Conservation (phyloP, 1,284 basidiomycete species). For the Pseudozyma pruni region DNA sequence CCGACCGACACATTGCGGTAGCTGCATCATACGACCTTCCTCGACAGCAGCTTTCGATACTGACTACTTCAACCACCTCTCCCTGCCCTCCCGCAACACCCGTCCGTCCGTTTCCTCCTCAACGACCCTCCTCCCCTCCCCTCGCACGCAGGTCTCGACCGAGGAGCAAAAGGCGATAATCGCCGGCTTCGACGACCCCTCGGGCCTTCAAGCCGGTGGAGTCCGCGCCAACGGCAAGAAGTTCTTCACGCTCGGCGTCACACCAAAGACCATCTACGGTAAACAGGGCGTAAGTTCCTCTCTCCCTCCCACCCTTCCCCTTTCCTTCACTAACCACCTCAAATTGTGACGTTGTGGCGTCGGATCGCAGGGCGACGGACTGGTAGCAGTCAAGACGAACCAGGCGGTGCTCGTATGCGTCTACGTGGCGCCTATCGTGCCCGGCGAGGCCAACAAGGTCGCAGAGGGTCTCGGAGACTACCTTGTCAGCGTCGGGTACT, state of each 20-base stretch:
- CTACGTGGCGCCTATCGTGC: conserved; percentile 76
- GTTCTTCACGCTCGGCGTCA: conserved; percentile 79
- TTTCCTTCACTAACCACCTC: not conserved
- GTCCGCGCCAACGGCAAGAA: conserved; percentile 80
- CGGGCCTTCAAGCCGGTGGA: conserved; percentile 72
- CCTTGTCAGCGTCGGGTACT: conserved; percentile 63
- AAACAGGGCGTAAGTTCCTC: conserved; percentile 79
- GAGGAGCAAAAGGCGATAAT: conserved; percentile 81
- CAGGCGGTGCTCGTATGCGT: conserved; percentile 86
- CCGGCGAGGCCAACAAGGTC: conserved; percentile 77
- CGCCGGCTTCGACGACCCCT: conserved; percentile 72
- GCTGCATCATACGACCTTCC: no score
- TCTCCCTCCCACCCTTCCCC: not conserved
- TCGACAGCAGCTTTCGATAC: no score
- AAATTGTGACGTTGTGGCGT: no score
- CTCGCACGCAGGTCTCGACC: conserved; percentile 73
- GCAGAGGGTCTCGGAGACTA: conserved; percentile 73
- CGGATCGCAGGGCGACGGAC: conserved; percentile 86
- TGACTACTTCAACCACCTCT: no score
- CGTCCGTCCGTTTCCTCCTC: not conserved
- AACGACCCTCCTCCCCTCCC: conserved; percentile 1
- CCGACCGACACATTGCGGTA: no score
- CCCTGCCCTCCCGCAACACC: no score
- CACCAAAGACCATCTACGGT: conserved; percentile 77
- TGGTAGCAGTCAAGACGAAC: conserved; percentile 84